Base-by-base conservation (phyloP, 2,329 filamentous ascomycete genomes). In the Samsoniella hepiali region DNA sequence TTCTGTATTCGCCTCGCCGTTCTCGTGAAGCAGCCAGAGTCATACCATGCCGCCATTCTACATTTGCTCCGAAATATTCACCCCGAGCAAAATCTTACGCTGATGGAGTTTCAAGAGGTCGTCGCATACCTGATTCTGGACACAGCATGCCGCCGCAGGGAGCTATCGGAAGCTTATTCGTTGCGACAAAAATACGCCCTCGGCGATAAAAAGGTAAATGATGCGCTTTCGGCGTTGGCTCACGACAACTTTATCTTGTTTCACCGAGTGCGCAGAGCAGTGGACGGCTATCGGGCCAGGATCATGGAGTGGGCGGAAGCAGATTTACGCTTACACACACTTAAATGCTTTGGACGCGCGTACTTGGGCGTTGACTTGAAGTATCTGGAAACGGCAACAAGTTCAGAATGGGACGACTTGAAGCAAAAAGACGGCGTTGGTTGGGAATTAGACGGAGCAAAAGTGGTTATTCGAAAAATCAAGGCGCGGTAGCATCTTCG, bases 1-100 rank as follows among this genome's bases (percentile, higher is more conserved):
- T 98, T 98, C 80, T 92, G 91, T 70, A 91, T 96, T 69, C 89
- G 93, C 62, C 82, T 93, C 32, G 88, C 91, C 31, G 88, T 99
- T 66, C 84, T 97, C 40, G 87, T 90, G 63, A 87, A 88, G 67
- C 89, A 96, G 69, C 90, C 89, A 69, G 91, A 96, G 69, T 93
- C 93, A 1, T 99, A 98, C 74, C 89, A 94, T 67, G 92, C 94
- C 0, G 92, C 94, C 1, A 85, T 98, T 29, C 83, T 90, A 45
- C 87, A 96, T 69, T 83, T 97, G 2, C 81, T 99, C 13, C 83
- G 87, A 51, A 77, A 79, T 8, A 87, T 98, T 65, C 90, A 96
- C 69, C 80, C 83, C 0, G 75, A 81, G 2, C 84, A 88, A 57
- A 88, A 88, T 4, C 84, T 98, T 27, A 86, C 89, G 0, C 79